These are phyloP conservation scores for Zoysia pacifica DNA, from an alignment of 176 grass and related monocot species.

Conservation along the genomic window DNA sequence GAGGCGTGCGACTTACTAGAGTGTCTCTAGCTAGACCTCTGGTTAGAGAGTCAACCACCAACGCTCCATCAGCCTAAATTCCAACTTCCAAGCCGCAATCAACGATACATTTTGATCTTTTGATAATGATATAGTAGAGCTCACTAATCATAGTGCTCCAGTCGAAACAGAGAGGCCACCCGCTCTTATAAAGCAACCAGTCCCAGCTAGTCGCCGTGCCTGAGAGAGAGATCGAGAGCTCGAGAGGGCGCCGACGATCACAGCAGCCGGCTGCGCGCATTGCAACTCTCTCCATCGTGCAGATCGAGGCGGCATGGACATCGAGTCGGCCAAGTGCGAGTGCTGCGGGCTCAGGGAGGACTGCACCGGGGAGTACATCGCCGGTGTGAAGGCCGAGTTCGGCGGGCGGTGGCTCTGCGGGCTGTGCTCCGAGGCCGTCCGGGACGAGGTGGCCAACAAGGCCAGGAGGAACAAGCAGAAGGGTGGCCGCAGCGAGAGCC, in stretches of 20 bases:
- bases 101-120: not conserved
- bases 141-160: not conserved
- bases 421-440: constrained; percentile 73
- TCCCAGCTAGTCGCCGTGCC: constrained; percentile 10
- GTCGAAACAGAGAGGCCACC: not conserved
- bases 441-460: constrained; percentile 50
- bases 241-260: not conserved
- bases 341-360: constrained; percentile 79
- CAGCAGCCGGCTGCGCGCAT: not conserved
- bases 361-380: constrained; percentile 78
- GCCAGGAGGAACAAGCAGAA: constrained; percentile 49
- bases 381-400: constrained; percentile 58
- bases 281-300: not conserved
- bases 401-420: constrained; percentile 83
- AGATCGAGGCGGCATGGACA: constrained; percentile 50
- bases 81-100: constrained; percentile 33
- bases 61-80: constrained; percentile 31
- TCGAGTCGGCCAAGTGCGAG: constrained; percentile 70
- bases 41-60: constrained; percentile 35
- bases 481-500: not conserved
- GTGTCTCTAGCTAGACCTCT: not conserved
- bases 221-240: constrained; percentile 5
- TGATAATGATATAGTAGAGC: not conserved
- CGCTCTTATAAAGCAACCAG: constrained; percentile 9
- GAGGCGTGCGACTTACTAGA: constrained; percentile 3